Conservation (phyloP, 768 basidiomycete genomes). For the Mycena galopus region DNA sequence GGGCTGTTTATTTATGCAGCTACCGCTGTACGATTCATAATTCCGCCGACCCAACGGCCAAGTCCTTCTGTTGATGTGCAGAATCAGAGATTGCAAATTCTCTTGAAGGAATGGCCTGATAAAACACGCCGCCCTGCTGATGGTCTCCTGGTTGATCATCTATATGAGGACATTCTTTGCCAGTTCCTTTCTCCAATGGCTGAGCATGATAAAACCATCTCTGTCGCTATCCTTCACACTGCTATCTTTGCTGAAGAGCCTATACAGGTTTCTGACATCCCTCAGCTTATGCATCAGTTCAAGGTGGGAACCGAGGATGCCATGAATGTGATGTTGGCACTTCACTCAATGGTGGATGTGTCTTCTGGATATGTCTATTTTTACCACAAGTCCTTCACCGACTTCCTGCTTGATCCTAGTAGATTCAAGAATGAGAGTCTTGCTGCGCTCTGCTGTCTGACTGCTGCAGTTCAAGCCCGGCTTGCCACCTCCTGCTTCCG, state of each 20-base stretch:
- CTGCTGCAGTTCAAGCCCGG: not conserved
- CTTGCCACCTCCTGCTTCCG: conserved; percentile 6
- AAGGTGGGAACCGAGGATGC: not conserved
- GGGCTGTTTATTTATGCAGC: conserved; percentile 17
- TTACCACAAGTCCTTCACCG: conserved; percentile 13
- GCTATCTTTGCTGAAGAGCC: conserved; percentile 2
- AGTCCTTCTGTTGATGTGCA: not conserved
- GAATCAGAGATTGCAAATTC: not conserved
- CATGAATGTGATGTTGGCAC: not conserved
- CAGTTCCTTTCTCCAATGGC: not conserved
- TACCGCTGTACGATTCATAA: not conserved
- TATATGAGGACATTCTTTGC: conserved; percentile 15
- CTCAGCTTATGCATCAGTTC: not conserved
- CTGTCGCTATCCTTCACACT: not conserved
- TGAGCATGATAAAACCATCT: not conserved
- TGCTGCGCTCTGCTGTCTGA: not conserved
- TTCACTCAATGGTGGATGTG: conserved; percentile 4
- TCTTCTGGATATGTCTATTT: not conserved
- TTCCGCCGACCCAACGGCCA: not conserved
- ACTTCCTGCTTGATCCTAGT: not conserved
- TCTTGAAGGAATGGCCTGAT: not conserved
- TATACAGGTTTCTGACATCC: not conserved
- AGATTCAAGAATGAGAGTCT: not conserved
- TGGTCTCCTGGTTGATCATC: not conserved
- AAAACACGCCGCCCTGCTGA: not conserved